Evolutionary conservation across 148 eudicot species (phyloP).

Genomic region (Polygonum maritimum): DNA sequence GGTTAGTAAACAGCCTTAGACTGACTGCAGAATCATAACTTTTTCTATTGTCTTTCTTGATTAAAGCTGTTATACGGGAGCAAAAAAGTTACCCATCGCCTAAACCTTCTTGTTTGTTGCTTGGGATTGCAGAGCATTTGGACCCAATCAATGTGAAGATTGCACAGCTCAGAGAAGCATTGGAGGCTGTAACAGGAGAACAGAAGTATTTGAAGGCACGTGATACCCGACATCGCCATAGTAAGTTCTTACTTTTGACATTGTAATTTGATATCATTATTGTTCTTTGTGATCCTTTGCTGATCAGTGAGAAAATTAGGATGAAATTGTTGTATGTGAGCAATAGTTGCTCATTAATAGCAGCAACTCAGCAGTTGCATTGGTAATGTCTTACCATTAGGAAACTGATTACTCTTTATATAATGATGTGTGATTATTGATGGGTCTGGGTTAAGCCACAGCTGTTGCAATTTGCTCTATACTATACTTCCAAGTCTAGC

Average conservation of each 20-base stretch:
- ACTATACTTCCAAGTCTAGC: neutral
- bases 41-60: neutral
- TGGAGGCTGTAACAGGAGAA: constrained; percentile 8
- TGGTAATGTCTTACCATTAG: neutral
- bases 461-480: neutral
- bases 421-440: too few species aligned
- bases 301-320: neutral
- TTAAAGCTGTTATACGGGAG: neutral
- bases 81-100: neutral
- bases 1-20: constrained; percentile 35
- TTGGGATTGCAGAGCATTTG: constrained; percentile 31
- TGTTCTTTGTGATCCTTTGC: neutral
- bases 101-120: neutral
- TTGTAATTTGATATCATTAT: neutral
- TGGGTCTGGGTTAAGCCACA: neutral
- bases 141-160: constrained; percentile 12
- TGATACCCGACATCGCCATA: constrained; percentile 2
- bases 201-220: constrained; percentile 10
- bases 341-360: neutral
- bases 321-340: neutral
- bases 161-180: constrained; percentile 8
- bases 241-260: constrained; percentile 18
- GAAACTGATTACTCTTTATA: too few species aligned
- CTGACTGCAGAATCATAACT: neutral
- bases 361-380: neutral